These are phyloP conservation scores for Rhytidhysteron rufulum DNA, from an alignment of 2,329 filamentous ascomycete species.

Conservation along the genomic window DNA sequence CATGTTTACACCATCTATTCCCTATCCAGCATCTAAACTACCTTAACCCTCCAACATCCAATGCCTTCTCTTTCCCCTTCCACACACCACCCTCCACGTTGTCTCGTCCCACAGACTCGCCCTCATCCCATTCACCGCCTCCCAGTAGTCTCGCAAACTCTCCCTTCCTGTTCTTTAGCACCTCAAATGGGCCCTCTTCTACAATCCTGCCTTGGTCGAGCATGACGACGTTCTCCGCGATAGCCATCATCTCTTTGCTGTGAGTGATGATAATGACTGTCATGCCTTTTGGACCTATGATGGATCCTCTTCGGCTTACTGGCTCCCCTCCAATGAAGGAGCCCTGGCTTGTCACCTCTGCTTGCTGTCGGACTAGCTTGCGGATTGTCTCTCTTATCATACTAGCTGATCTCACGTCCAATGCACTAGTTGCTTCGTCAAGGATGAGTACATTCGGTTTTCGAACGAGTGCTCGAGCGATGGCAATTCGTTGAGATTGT, in stretches of 20 bases:
- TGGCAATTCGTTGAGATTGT: conserved; percentile 75
- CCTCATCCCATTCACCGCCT: conserved; percentile 29
- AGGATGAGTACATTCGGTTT: conserved; percentile 70
- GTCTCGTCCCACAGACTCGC: conserved; percentile 3
- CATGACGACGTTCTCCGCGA: conserved; percentile 70
- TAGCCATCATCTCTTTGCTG: conserved; percentile 77
- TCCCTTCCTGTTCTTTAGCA: conserved; percentile 43
- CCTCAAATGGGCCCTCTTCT: conserved; percentile 64
- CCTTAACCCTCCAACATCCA: conserved; percentile 1
- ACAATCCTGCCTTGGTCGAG: conserved; percentile 64
- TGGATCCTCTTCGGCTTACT: conserved; percentile 9
- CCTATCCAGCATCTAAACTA: neutral
- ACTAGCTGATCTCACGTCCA: conserved; percentile 67
- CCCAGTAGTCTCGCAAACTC: conserved; percentile 35
- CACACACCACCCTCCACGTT: conserved; percentile 1
- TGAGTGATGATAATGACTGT: conserved; percentile 83
- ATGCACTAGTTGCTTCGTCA: conserved; percentile 80
- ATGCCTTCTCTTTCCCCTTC: conserved; percentile 5
- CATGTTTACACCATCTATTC: too few species aligned
- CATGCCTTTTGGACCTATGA: conserved; percentile 39
- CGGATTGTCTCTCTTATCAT: conserved; percentile 61
- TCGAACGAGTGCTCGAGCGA: conserved; percentile 73
- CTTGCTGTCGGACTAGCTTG: conserved; percentile 41
- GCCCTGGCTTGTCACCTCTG: neutral
- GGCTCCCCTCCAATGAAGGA: conserved; percentile 1